Conservation (phyloP, 2,329 filamentous ascomycete species). For the Fusarium sp. region DNA sequence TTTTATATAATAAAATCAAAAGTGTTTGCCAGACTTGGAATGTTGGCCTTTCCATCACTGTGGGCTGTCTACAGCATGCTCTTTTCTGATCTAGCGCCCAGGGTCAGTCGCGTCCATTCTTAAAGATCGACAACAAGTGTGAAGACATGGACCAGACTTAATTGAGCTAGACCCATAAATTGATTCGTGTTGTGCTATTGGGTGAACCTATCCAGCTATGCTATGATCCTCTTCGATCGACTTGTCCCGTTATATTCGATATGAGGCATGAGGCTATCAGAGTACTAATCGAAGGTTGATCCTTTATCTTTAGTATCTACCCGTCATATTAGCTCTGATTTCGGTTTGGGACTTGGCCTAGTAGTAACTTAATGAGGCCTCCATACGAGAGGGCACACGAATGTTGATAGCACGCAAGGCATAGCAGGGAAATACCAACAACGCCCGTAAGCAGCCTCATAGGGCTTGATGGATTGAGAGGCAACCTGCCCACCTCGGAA, state of each 20-base stretch:
- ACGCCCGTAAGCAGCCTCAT: constrained; percentile 5
- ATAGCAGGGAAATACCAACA: background rate
- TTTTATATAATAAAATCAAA: background rate
- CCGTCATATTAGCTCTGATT: background rate
- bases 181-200: constrained; percentile 39
- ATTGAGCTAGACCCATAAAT: constrained; percentile 36
- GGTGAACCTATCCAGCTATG: constrained; percentile 5
- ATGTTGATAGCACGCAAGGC: background rate
- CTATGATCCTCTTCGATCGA: background rate
- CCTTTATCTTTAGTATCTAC: background rate
- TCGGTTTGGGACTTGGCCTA: background rate
- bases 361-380: constrained; percentile 10
- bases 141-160: background rate
- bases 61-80: background rate
- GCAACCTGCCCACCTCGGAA: constrained; percentile 8
- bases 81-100: background rate
- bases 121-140: constrained; percentile 20
- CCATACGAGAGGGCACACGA: background rate
- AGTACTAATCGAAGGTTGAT: background rate
- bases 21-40: background rate
- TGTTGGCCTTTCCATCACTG: no score
- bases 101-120: background rate
- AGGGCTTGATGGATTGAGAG: constrained; percentile 27
- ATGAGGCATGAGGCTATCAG: background rate
- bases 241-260: background rate